Base-by-base conservation (phyloP, 192 early-diverging fungal species). In the Entrophospora sp. region DNA sequence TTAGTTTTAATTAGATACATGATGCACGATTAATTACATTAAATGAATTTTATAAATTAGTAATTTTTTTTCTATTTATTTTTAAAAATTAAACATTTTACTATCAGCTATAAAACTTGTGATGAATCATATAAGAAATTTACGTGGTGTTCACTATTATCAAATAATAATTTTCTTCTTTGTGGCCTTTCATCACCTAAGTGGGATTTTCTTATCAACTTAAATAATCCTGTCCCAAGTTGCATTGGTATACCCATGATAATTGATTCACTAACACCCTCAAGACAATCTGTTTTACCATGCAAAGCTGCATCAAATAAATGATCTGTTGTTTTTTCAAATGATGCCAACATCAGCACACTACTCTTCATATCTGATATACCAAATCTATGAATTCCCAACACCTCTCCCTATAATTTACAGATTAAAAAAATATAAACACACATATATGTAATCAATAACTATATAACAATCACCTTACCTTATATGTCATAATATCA, bases 291-390 rank as follows among this genome's bases (percentile, higher is more conserved):
- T 44, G 85, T 81, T 74, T 97, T 95, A 46, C 91, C 89, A 77
- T 91, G 96, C 70, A 95, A 88, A 2, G 97, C 84, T 0, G 97
- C 97, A 43, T 99, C 96, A 69, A 99, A 98, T 67, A 99, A 79
- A 69, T 98, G 96, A 69, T 99, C 97, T 0, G 96, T 97, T 0
- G 97, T 99, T 81, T 97, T 98, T 79, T 99, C 97, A 69, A 99
- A 99, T 38, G 95, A 98, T 9, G 96, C 96, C 70, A 98, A 81
- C 95, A 97, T 98, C 68, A 99, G 85, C 13, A 97, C 97, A 72
- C 89, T 91, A 76, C 97, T 95, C 72, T 96, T 96, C 96, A 98
- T 98, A 83, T 98, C 97, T 58, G 95, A 88, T 67, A 99, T 94
- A 76, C 97, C 97, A 73, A 97, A 97, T 22, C 97, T 88, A 36